These are phyloP conservation scores for Scutellaria minor DNA, from an alignment of 257 asterid species.

Conservation along the genomic window DNA sequence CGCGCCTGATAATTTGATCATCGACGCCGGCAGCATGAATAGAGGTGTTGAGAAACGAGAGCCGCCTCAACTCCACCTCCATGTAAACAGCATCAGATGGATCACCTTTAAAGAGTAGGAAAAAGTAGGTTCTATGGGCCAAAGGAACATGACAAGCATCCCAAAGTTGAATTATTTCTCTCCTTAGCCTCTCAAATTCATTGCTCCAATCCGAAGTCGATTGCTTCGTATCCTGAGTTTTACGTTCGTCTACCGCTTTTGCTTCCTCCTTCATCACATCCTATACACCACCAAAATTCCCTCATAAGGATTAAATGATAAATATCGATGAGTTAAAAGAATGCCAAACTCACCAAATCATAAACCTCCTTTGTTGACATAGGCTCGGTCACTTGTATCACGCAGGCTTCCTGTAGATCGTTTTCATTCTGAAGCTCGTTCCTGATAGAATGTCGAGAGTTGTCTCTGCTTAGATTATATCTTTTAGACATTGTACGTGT, in stretches of 20 bases:
- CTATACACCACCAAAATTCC: constrained; percentile 26
- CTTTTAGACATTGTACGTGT: constrained; percentile 19
- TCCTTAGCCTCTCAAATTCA: constrained; percentile 72
- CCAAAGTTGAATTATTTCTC: constrained; percentile 77
- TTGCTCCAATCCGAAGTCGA: constrained; percentile 51
- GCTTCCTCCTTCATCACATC: constrained; percentile 33
- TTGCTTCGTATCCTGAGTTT: constrained; percentile 36
- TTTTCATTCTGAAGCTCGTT: constrained; percentile 35
- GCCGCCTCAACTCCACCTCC: constrained; percentile 91
- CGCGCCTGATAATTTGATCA: constrained; percentile 33
- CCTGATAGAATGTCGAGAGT: constrained; percentile 24
- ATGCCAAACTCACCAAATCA: constrained; percentile 41
- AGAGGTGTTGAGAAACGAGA: constrained; percentile 64
- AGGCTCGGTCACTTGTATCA: constrained; percentile 32
- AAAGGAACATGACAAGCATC: constrained; percentile 66
- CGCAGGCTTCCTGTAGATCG: constrained; percentile 25
- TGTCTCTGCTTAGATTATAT: constrained; percentile 32
- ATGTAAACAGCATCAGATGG: constrained; percentile 82
- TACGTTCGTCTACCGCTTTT: constrained; percentile 3
- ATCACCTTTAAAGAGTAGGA: constrained; percentile 79
- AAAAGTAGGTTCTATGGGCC: constrained; percentile 77
- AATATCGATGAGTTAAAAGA: not conserved
- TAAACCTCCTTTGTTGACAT: constrained; percentile 41
- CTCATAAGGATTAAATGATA: constrained; percentile 8
- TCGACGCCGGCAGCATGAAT: constrained; percentile 41